Conservation (phyloP, 805 yeast species). For the Kluyveromyces lactis region DNA sequence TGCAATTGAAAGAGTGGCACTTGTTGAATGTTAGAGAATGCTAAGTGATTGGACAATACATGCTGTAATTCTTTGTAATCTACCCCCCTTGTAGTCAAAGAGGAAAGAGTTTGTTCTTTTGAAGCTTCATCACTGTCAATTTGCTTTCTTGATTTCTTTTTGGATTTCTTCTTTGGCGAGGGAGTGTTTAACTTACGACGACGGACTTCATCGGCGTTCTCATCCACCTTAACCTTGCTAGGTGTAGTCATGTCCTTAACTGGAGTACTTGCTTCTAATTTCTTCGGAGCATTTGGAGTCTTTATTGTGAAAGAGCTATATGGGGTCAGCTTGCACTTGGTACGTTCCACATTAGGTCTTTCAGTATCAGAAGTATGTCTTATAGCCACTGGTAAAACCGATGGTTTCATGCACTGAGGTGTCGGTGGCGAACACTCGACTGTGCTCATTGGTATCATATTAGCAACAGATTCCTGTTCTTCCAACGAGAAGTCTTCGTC, state of each 20-base stretch:
- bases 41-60: constrained; percentile 72
- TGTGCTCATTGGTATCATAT: background rate
- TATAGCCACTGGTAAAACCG: background rate
- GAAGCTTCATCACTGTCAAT: constrained; percentile 22
- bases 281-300: constrained; percentile 6
- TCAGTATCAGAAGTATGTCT: background rate
- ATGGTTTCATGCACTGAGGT: constrained; percentile 1
- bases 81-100: constrained; percentile 23
- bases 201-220: background rate
- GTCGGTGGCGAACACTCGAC: constrained; percentile 2
- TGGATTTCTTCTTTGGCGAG: constrained; percentile 8
- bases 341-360: background rate
- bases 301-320: background rate
- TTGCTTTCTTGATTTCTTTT: constrained; percentile 14
- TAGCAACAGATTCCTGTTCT: background rate
- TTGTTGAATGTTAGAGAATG: constrained; percentile 80
- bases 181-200: constrained; percentile 9
- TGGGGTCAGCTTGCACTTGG: background rate
- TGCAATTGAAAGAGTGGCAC: constrained; percentile 73
- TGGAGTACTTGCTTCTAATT: constrained; percentile 12
- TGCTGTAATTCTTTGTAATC: constrained; percentile 49
- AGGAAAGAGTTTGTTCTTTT: constrained; percentile 20
- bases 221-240: constrained; percentile 26
- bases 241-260: constrained; percentile 26
- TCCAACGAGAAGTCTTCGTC: background rate